Base-by-base conservation (phyloP, 306 rosid genomes). In the Trifolium dubium region DNA sequence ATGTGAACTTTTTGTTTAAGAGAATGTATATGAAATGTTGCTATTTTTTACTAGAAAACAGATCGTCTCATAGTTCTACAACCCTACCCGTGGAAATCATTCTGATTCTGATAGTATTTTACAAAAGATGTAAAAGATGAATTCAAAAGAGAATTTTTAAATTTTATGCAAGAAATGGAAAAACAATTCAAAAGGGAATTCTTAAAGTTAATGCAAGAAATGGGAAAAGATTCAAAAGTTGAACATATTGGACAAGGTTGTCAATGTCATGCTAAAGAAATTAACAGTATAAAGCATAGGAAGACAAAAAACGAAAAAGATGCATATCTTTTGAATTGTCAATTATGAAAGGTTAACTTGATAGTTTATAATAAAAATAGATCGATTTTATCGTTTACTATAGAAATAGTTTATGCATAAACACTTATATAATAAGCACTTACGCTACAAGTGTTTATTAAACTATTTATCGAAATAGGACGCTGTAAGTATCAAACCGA, bases 181-280 rank as follows among this genome's bases (percentile, higher is more conserved):
- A 76, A 79, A 51, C 34, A 50, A 35, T 59, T 65, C 75, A 68
- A 77, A 80, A 77, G 84, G 31, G 17, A 40, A 51, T 17, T 60
- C 67, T 80, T 64, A 74, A 47, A 51, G 75, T 69, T 63, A 32
- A 53, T 54, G 73, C 73, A 62, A 75, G 56, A 74, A 61, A 80
- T 23, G 35, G 80, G 34, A 80, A 75, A 75, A 63, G 37, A 63
- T 72, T 59, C 53, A 69, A 77, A 81, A 74, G 85, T 34, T 32
- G 64, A 69, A 40, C 72, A 50, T 64, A 83, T 11, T 72, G 82
- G 78, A 13, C 81, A 77, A 69, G 73, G 83, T 82, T 77, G 87
- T 73, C 87, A 31, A 55, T 67, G 78, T 74, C 77, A 28, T 34
- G 70, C 54, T 69, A 73, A 77, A 72, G 80, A 47, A 39, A 44